phyloP scores from a whole-genome alignment of 2,329 filamentous ascomycete species.

The Taxawa tesnikishii region DNA sequence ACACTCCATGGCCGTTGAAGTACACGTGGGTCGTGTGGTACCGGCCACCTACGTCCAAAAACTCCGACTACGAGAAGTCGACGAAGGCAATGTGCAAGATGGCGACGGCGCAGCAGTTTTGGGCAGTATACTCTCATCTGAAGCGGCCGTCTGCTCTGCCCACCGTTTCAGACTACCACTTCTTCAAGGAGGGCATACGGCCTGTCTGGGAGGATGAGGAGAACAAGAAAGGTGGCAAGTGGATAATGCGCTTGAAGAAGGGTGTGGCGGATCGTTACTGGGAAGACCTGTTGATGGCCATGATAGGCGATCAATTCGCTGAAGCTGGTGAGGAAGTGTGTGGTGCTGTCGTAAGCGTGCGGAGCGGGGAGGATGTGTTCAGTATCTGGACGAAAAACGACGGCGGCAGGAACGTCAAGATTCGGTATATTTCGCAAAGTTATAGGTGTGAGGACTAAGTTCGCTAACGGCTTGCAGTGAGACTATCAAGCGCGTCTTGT shows the following conservation, averaged over 20 bases:
- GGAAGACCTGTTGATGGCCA: slow-evolving; percentile 83
- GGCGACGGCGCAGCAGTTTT: slow-evolving; percentile 79
- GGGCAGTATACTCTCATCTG: slow-evolving; percentile 75
- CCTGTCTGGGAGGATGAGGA: slow-evolving; percentile 98
- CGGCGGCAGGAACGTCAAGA: slow-evolving; percentile 87
- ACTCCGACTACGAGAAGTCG: slow-evolving; percentile 96
- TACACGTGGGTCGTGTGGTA: slow-evolving; percentile 97
- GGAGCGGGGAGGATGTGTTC: slow-evolving; percentile 91
- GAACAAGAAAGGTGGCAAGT: slow-evolving; percentile 93
- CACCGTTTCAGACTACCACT: slow-evolving; percentile 91
- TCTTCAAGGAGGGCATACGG: slow-evolving; percentile 92
- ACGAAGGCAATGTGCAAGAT: slow-evolving; percentile 76
- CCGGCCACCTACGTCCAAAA: slow-evolving; percentile 89
- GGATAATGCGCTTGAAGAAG: slow-evolving; percentile 95
- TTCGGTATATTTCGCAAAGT: slow-evolving; percentile 52
- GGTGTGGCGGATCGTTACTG: slow-evolving; percentile 93
- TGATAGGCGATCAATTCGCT: slow-evolving; percentile 86
- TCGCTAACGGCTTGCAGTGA: slow-evolving; percentile 47
- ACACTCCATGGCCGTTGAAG: slow-evolving; percentile 47
- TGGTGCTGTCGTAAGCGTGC: slow-evolving; percentile 83
- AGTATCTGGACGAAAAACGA: slow-evolving; percentile 96
- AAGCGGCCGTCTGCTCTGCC: slow-evolving; percentile 81
- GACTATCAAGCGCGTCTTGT: slow-evolving; percentile 81
- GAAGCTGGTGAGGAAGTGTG: slow-evolving; percentile 92
- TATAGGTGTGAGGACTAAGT: not conserved